phyloP scores from a whole-genome alignment of 306 rosid genomes.

The Vigna unguiculata region DNA sequence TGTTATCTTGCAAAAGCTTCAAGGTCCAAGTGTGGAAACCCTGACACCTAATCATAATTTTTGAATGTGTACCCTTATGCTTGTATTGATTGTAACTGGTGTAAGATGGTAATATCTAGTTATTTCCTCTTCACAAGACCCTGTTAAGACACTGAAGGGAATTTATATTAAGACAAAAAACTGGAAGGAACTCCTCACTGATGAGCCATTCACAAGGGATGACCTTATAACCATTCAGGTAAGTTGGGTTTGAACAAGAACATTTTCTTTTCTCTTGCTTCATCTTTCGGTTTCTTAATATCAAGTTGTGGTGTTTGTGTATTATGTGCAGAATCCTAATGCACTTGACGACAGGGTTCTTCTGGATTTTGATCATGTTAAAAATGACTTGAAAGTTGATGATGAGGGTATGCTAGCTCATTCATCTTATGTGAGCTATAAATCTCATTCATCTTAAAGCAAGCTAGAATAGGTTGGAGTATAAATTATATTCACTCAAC shows the following conservation, averaged over 20 bases:
- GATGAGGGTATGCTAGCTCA: constrained; percentile 76
- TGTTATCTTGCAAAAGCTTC: constrained; percentile 41
- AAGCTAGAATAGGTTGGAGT: too few species aligned
- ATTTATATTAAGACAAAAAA: constrained; percentile 86
- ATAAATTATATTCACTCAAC: too few species aligned
- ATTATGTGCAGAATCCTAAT: constrained; percentile 83
- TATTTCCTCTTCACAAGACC: constrained; percentile 41
- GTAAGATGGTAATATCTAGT: constrained; percentile 41
- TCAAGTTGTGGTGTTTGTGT: constrained; percentile 37
- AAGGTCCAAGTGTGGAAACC: constrained; percentile 45
- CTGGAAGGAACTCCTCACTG: constrained; percentile 99
- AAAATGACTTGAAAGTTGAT: constrained; percentile 76
- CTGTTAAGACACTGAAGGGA: constrained; percentile 62
- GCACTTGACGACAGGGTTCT: constrained; percentile 86
- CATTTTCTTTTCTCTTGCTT: constrained; percentile 18
- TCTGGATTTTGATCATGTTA: constrained; percentile 92
- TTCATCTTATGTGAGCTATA: constrained; percentile 36
- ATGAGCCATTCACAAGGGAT: constrained; percentile 81
- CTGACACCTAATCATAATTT: constrained; percentile 46
- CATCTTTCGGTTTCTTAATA: constrained; percentile 35
- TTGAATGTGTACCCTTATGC: constrained; percentile 40
- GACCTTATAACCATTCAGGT: constrained; percentile 97
- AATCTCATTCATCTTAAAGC: too few species aligned
- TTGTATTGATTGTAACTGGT: constrained; percentile 48
- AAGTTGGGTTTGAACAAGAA: constrained; percentile 36